These are phyloP conservation scores for Grosmannia serpens DNA, from an alignment of 2,329 filamentous ascomycete species.

Conservation along the genomic window DNA sequence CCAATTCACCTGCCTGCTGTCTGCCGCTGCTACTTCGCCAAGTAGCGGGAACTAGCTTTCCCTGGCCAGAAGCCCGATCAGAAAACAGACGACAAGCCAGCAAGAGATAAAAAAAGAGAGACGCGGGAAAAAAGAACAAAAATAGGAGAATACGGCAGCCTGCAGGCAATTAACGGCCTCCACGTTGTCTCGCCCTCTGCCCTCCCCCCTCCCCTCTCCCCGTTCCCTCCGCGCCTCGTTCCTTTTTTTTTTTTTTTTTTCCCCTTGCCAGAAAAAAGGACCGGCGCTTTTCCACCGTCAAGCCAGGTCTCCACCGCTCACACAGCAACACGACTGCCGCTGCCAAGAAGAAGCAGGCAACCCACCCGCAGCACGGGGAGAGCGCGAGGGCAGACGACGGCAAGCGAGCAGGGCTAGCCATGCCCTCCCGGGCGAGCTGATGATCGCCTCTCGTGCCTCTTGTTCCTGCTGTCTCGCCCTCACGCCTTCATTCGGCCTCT, in stretches of 20 bases:
- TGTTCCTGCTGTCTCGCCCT: not conserved
- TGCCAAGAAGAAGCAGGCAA: not conserved
- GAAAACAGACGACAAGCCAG: too few species aligned
- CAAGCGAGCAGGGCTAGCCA: not conserved
- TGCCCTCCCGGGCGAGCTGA: conserved; percentile 1
- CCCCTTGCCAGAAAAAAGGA: not conserved
- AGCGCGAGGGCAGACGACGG: not conserved
- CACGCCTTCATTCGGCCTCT: conserved; percentile 1
- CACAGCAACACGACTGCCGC: conserved; percentile 2
- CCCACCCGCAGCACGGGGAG: not conserved
- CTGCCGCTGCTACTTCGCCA: too few species aligned
- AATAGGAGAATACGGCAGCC: not conserved
- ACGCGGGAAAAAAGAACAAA: not conserved
- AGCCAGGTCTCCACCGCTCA: conserved; percentile 6
- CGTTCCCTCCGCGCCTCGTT: not conserved
- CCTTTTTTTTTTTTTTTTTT: not conserved
- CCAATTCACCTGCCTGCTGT: too few species aligned
- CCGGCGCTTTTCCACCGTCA: not conserved
- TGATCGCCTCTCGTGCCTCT: not conserved
- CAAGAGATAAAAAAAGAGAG: too few species aligned
- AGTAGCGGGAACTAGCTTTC: too few species aligned
- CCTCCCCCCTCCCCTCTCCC: not conserved
- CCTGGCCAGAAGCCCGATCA: too few species aligned
- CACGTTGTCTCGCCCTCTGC: conserved; percentile 7
- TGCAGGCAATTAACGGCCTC: conserved; percentile 12